phyloP scores from a whole-genome alignment of 2,329 filamentous ascomycete species.

The Alternaria alternata region DNA sequence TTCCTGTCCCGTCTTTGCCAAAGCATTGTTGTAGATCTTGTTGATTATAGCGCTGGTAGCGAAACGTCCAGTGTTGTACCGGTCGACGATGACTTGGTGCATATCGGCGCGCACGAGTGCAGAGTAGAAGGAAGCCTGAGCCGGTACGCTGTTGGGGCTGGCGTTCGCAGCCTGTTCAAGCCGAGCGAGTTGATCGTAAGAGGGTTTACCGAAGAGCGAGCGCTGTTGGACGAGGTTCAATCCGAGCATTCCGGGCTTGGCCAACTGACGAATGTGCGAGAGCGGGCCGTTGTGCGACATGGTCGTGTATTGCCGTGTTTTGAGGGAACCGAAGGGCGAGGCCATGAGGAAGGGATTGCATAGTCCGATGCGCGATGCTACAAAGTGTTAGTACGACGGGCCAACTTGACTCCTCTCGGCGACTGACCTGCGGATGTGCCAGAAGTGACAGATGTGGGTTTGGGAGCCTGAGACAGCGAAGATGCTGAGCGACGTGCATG shows the following conservation, averaged over 20 bases:
- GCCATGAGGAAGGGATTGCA: conserved; percentile 47
- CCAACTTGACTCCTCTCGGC: not conserved
- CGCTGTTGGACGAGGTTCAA: conserved; percentile 55
- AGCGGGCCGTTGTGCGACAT: conserved; percentile 47
- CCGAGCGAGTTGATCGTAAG: conserved; percentile 74
- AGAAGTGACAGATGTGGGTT: conserved; percentile 22
- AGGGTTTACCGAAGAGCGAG: conserved; percentile 57
- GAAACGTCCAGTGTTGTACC: conserved; percentile 86
- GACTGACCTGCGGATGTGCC: conserved; percentile 34
- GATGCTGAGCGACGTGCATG: conserved; percentile 23
- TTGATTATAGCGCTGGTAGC: conserved; percentile 82
- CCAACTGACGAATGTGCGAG: conserved; percentile 40
- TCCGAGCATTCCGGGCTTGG: conserved; percentile 45
- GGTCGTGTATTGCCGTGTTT: conserved; percentile 51
- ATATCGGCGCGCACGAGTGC: conserved; percentile 89
- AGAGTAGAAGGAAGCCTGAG: conserved; percentile 94
- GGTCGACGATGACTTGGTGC: conserved; percentile 89
- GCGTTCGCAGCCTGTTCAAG: conserved; percentile 92
- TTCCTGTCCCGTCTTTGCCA: conserved; percentile 67
- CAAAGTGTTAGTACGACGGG: conserved; percentile 11
- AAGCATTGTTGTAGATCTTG: conserved; percentile 77
- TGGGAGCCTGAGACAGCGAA: conserved; percentile 7
- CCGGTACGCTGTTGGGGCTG: conserved; percentile 84
- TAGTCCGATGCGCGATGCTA: conserved; percentile 46
- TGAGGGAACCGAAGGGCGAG: conserved; percentile 34